Conservation (phyloP, 805 yeast genomes). For the Phaffomyces thermotolerans region DNA sequence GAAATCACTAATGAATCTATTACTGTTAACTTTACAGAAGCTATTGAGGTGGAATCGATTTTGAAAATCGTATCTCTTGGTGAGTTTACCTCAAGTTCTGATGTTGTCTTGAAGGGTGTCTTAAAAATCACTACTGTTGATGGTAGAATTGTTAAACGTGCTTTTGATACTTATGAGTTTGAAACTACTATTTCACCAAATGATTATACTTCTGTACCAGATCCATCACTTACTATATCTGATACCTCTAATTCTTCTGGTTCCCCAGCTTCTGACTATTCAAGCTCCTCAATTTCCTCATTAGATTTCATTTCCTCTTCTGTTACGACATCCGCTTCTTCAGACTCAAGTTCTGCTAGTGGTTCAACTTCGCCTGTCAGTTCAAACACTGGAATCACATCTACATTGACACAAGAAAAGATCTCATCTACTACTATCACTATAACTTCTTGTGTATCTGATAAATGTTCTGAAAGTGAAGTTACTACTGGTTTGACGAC, state of each 20-base stretch:
- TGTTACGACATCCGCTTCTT: background rate
- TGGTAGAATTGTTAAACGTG: background rate
- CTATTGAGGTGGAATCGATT: background rate
- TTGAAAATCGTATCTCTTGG: background rate
- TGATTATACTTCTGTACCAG: background rate
- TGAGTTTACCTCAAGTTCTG: background rate
- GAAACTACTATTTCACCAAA: background rate
- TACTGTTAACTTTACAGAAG: background rate
- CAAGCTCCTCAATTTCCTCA: background rate
- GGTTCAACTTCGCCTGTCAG: background rate
- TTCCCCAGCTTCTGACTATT: background rate
- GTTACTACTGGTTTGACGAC: slow-evolving; percentile 26
- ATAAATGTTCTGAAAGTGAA: slow-evolving; percentile 28
- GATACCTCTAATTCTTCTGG: background rate
- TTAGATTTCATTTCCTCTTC: background rate
- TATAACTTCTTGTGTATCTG: slow-evolving; percentile 29
- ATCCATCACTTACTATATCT: background rate
- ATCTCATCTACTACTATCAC: slow-evolving; percentile 17
- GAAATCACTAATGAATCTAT: background rate
- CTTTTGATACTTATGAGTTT: background rate
- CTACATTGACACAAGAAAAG: background rate
- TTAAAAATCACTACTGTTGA: background rate
- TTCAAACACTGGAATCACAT: background rate
- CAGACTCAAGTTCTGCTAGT: background rate
- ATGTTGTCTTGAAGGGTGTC: background rate